phyloP scores from a whole-genome alignment of 441 rosid genomes.

The Gossypium gossypioides region DNA sequence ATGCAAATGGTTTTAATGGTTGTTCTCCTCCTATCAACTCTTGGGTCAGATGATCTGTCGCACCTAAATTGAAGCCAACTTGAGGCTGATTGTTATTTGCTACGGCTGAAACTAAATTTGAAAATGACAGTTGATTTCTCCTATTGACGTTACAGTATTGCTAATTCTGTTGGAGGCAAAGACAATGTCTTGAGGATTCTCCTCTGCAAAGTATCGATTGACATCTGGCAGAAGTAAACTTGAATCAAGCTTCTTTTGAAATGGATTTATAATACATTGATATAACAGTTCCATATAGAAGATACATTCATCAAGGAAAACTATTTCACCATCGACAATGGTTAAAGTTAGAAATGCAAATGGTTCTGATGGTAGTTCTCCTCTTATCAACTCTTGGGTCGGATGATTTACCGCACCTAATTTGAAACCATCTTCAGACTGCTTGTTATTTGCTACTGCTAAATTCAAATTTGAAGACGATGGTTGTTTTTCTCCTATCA shows the following conservation, averaged over 20 bases:
- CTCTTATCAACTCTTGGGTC: background rate
- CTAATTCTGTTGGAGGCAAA: too few species aligned
- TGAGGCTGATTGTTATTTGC: background rate
- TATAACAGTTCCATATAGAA: background rate
- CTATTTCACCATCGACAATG: background rate
- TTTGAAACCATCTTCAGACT: background rate
- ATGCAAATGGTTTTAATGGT: background rate
- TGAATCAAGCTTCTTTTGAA: background rate
- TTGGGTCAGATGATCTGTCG: background rate
- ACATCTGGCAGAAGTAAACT: too few species aligned
- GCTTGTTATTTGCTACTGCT: background rate
- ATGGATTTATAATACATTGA: background rate
- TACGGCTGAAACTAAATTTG: background rate
- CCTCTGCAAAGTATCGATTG: too few species aligned
- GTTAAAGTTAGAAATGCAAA: background rate
- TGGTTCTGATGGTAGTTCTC: too few species aligned
- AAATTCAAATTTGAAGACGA: background rate
- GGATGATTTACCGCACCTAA: background rate
- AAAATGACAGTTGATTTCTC: background rate
- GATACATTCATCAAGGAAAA: background rate
- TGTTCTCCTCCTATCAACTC: too few species aligned
- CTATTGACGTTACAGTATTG: background rate
- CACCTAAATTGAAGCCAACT: background rate
- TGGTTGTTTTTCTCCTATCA: background rate
- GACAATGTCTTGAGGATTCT: too few species aligned